Conservation (phyloP, 345 rosid species). For the Anastatica hierochuntica region DNA sequence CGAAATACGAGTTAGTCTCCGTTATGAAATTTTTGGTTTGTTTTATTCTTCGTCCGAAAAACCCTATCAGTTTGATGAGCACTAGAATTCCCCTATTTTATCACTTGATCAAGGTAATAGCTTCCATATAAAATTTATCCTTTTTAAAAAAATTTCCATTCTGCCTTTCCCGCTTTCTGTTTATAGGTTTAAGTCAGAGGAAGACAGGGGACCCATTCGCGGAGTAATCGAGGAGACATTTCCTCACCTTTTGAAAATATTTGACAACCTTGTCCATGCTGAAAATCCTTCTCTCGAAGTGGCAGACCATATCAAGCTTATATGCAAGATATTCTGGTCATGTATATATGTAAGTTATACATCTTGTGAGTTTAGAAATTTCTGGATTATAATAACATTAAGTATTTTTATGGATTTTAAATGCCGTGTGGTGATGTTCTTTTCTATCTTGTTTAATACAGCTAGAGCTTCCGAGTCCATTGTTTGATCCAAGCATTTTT, state of each 20-base stretch:
- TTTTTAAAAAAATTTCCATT: not conserved
- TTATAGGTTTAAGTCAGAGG: constrained; percentile 91
- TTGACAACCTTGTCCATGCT: constrained; percentile 66
- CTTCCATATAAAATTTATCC: no score
- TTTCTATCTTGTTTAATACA: constrained; percentile 21
- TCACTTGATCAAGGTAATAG: no score
- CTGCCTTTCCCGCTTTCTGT: constrained; percentile 8
- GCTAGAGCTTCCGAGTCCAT: constrained; percentile 97
- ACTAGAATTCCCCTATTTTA: no score
- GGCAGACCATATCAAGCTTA: constrained; percentile 92
- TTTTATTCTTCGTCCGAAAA: no score
- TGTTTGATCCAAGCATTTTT: constrained; percentile 69
- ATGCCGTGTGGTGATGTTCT: not conserved
- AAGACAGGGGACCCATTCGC: constrained; percentile 83
- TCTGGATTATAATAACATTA: no score
- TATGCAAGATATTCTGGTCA: constrained; percentile 99
- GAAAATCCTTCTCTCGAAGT: constrained; percentile 76
- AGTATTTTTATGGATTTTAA: no score
- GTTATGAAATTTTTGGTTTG: not conserved
- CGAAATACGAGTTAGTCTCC: constrained; percentile 87
- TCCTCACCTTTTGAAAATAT: constrained; percentile 70
- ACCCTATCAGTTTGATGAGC: no score
- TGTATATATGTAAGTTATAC: constrained; percentile 77
- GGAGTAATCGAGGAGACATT: constrained; percentile 79
- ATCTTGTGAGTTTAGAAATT: no score